A percentile compares a stretch with the other conserved stretches of the same genome.
Conservation (phyloP, 805 yeast species). For the Tetrapisispora phaffii region DNA sequence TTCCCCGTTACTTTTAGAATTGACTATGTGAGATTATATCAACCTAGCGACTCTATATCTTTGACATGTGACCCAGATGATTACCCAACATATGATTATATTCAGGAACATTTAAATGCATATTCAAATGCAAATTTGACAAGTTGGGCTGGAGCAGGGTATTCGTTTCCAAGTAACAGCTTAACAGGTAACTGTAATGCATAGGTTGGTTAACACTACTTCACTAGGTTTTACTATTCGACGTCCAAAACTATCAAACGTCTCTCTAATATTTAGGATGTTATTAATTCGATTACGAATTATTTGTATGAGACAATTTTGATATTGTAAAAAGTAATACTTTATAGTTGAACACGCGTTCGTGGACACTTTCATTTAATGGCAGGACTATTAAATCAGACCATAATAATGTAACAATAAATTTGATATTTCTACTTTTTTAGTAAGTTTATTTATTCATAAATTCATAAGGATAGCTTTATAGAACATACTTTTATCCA, state of each 20-base stretch:
- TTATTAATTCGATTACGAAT: no score
- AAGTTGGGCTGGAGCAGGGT: slow-evolving; percentile 68
- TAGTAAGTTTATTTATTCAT: background rate
- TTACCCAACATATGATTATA: slow-evolving; percentile 80
- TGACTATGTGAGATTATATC: slow-evolving; percentile 88
- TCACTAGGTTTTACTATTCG: no score
- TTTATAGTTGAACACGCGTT: background rate
- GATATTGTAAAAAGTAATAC: background rate
- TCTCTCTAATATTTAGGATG: no score
- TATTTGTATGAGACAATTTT: no score
- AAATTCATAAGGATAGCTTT: background rate
- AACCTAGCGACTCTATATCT: slow-evolving; percentile 53
- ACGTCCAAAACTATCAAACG: no score
- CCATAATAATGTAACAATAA: background rate
- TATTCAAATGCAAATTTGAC: slow-evolving; percentile 65
- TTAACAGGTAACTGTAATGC: slow-evolving; percentile 41
- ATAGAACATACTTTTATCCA: no score
- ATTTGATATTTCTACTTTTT: background rate
- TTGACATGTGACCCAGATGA: slow-evolving; percentile 80
- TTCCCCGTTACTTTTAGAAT: slow-evolving; percentile 74
- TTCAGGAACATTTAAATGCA: slow-evolving; percentile 56
- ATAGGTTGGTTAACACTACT: no score
- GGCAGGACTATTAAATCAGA: background rate
- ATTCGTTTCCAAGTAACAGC: slow-evolving; percentile 50
- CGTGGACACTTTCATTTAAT: background rate